Base-by-base conservation (phyloP, 2,329 filamentous ascomycete genomes). In the Calonectria montana region DNA sequence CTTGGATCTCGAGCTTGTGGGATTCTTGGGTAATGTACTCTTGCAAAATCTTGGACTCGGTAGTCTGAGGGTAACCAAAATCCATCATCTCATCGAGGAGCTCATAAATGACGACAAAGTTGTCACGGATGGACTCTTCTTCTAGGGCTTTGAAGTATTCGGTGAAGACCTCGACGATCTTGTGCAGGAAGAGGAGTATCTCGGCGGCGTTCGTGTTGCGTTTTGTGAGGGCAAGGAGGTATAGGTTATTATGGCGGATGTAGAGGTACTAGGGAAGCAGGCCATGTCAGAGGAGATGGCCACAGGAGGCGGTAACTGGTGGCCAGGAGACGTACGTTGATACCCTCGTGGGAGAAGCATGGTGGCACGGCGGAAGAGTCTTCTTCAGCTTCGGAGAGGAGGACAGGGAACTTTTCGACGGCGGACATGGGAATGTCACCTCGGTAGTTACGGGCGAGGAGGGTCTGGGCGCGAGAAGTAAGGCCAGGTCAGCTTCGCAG, bases 11-110 rank as follows among this genome's bases (percentile, higher is more conserved):
- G 73, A 99, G 91, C 86, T 98, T 98, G 88, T 99, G 97, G 66
- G 96, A 98, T 86, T 99, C 97, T 85, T 99, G 97, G 47, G 97
- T 99, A 83, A 99, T 99, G 87, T 98, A 98, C 87, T 99, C 97
- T 85, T 99, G 97, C 73, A 99, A 87, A 83, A 99, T 99, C 90
- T 99, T 99, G 83, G 92, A 94, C 85, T 99, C 97, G 76, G 97
- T 99, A 12, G 97, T 99, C 84, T 99, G 97, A 7, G 97, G 97
- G 84, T 99, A 98, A 75, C 97, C 97, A 88, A 99, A 99, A 86
- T 99, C 97, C 97, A 99, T 99, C 97, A 99, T 99, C 88, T 99
- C 97, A 82, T 99, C 97, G 74, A 99, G 91, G 73, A 99, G 87
- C 86, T 99, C 97, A 88, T 99, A 99, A 81, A 99, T 99, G 82